Evolutionary conservation across 495 filamentous ascomycete species (phyloP).

Genomic region (Trichoderma orchidacearum): DNA sequence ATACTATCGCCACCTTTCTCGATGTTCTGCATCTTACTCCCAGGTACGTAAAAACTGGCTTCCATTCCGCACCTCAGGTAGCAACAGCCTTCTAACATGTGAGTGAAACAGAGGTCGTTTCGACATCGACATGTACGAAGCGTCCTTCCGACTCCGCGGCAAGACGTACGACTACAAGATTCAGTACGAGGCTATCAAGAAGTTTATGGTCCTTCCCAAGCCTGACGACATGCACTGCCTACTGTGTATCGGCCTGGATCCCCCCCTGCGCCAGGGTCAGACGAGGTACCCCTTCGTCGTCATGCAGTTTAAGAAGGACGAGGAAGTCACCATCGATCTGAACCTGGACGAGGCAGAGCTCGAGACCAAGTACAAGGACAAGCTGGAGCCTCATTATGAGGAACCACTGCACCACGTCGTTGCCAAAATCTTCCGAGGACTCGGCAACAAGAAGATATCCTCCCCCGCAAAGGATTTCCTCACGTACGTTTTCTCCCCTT

Average conservation of each 20-base stretch:
- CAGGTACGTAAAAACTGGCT: slow-evolving; percentile 39
- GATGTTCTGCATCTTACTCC: slow-evolving; percentile 96
- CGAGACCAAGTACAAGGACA: slow-evolving; percentile 77
- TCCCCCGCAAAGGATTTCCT: slow-evolving; percentile 88
- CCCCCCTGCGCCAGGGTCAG: slow-evolving; percentile 91
- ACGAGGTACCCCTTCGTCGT: slow-evolving; percentile 97
- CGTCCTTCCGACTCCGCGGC: slow-evolving; percentile 90
- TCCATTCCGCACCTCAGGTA: background rate
- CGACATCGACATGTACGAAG: slow-evolving; percentile 99
- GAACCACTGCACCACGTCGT: slow-evolving; percentile 83
- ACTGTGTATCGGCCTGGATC: slow-evolving; percentile 90
- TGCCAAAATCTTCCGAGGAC: slow-evolving; percentile 81
- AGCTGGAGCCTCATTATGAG: slow-evolving; percentile 77
- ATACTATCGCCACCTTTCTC: slow-evolving; percentile 93
- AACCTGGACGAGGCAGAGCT: slow-evolving; percentile 90
- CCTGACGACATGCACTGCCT: slow-evolving; percentile 91
- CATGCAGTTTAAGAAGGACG: slow-evolving; percentile 98
- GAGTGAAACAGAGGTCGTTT: slow-evolving; percentile 87
- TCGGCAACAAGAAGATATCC: slow-evolving; percentile 87
- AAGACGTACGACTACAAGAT: slow-evolving; percentile 99
- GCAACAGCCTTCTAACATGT: slow-evolving; percentile 15
- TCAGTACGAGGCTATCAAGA: slow-evolving; percentile 92
- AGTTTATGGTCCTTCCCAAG: slow-evolving; percentile 96
- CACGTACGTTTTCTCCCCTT: slow-evolving; percentile 27
- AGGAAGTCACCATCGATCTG: slow-evolving; percentile 90